Evolutionary conservation across 208 protist species (phyloP).

Genomic region (Crithidia fasciculata): DNA sequence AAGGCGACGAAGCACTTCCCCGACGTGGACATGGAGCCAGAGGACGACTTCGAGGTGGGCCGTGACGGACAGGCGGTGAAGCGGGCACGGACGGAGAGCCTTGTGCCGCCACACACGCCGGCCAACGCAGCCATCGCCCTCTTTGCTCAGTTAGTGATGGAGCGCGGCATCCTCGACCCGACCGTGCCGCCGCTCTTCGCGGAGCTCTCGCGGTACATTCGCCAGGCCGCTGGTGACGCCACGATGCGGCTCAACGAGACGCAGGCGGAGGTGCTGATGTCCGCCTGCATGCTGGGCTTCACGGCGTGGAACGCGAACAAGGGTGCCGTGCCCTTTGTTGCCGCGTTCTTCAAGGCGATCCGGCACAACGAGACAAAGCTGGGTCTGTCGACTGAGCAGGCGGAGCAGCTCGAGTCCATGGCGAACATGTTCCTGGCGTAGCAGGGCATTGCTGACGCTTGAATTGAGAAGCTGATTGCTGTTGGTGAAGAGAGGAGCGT

Average conservation of each 20-base stretch:
- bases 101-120: conserved; percentile 56
- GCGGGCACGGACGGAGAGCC: conserved; percentile 49
- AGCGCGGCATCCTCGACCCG: conserved; percentile 81
- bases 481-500: background rate
- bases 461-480: background rate
- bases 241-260: conserved; percentile 45
- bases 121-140: conserved; percentile 64
- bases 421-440: conserved; percentile 58
- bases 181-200: conserved; percentile 54
- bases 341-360: conserved; percentile 72
- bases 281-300: conserved; percentile 78
- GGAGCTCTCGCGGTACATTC: conserved; percentile 68
- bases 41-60: conserved; percentile 43
- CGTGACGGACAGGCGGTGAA: conserved; percentile 36
- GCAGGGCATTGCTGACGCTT: background rate
- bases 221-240: conserved; percentile 40
- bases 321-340: conserved; percentile 54
- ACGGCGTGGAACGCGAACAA: conserved; percentile 81
- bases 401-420: conserved; percentile 72
- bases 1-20: conserved; percentile 79
- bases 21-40: conserved; percentile 73
- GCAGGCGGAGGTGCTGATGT: conserved; percentile 71
- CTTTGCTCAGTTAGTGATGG: conserved; percentile 75
- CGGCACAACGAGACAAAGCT: conserved; percentile 56
- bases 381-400: conserved; percentile 55